Percentiles rank a stretch among this genome's conserved stretches.
These are phyloP conservation scores for Nannochloropsis granulata DNA, from an alignment of 108 stramenopile species.

Conservation along the genomic window DNA sequence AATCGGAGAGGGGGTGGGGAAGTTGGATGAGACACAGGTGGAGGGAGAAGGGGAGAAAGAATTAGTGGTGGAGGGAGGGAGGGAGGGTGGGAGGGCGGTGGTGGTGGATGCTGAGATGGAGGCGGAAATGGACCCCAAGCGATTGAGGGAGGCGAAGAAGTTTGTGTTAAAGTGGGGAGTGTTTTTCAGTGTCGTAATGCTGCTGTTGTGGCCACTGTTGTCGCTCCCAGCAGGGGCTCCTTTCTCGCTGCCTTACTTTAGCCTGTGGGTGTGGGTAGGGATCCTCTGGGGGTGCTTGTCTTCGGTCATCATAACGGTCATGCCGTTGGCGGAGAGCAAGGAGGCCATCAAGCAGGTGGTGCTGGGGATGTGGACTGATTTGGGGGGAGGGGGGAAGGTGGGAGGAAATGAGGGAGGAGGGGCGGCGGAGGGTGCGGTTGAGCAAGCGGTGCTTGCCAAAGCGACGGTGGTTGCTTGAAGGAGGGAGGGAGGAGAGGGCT, in stretches of 20 bases:
- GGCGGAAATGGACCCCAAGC: constrained; percentile 46
- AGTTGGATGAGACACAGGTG: constrained; percentile 1
- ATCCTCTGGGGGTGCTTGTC: constrained; percentile 72
- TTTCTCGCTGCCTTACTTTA: constrained; percentile 59
- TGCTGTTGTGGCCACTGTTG: constrained; percentile 68
- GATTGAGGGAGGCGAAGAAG: constrained; percentile 44
- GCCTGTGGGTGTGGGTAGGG: constrained; percentile 73
- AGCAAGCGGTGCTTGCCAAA: not conserved
- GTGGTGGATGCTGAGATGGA: constrained; percentile 52
- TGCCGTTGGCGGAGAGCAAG: constrained; percentile 57
- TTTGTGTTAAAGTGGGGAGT: constrained; percentile 70
- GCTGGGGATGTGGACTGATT: constrained; percentile 3
- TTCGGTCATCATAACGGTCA: constrained; percentile 49
- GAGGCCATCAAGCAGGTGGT: constrained; percentile 41
- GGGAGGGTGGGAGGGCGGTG: constrained; percentile 36
- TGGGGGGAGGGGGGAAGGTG: not conserved
- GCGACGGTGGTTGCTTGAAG: not conserved
- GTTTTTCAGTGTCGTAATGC: constrained; percentile 54
- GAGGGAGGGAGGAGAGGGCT: not conserved
- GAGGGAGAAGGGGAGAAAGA: not conserved
- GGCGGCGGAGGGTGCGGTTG: not conserved
- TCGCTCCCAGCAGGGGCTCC: constrained; percentile 61
- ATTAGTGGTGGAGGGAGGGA: constrained; percentile 50
- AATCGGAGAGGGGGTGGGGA: constrained; percentile 11
- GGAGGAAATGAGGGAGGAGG: not conserved